Base-by-base conservation (phyloP, 257 asterid genomes). In the Osmanthus fragrans region DNA sequence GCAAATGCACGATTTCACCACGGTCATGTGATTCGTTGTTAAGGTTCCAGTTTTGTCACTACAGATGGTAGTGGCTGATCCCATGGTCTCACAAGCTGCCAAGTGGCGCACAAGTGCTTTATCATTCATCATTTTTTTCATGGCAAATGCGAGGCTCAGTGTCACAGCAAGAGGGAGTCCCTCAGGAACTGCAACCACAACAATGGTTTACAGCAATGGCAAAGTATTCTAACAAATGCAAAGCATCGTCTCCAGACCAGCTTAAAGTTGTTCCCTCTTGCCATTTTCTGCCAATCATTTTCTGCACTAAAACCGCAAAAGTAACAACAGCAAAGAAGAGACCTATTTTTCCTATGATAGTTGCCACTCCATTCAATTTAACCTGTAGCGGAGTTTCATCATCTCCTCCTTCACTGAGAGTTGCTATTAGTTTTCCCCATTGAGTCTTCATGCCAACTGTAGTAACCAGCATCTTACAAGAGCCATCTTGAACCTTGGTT, bases 71-170 rank as follows among this genome's bases (percentile, higher is more conserved):
- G 98, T 94, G 33, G 97, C 94, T 2, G 97, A 94, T 11, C 99
- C 99, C 99, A 94, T 94, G 6, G 99, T 94, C 82, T 94, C 99
- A 76, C 99, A 92, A 13, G 99, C 99, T 1, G 99, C 97, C 73
- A 94, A 83, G 76, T 92, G 90, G 3, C 99, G 91, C 18, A 94
- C 97, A 8, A 94, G 94, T 0, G 99, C 99, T 81, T 92, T 94
- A 54, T 94, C 99, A 4, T 94, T 94, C 97, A 92, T 94, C 97
- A 94, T 91, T 81, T 92, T 90, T 74, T 94, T 91, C 99, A 94
- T 94, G 0, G 97, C 99, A 47, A 94, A 94, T 0, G 99, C 99
- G 0, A 94, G 92, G 25, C 97, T 94, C 42, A 94, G 71, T 7
- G 99, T 94, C 64, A 94, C 99, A 1, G 99, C 99, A 49, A 95